Evolutionary conservation across 768 basidiomycete species (phyloP).

Genomic region (Lactarius vividus): DNA sequence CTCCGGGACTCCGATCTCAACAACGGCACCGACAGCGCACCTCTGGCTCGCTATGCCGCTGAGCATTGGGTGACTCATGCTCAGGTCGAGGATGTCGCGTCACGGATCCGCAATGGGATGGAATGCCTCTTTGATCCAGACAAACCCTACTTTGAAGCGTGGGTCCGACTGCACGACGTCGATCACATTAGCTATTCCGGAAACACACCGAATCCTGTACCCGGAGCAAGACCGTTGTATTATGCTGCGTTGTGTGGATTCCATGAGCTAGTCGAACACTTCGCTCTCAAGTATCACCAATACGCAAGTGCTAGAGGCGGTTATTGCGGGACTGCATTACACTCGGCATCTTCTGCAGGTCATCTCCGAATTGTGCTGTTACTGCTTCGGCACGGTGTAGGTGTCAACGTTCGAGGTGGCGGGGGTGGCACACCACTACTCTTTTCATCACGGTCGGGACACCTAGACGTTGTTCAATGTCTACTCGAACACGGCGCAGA

Average conservation of each 20-base stretch:
- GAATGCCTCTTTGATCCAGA: neutral
- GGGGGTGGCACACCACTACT: neutral
- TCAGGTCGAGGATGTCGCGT: neutral
- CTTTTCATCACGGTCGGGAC: neutral
- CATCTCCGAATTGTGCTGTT: neutral
- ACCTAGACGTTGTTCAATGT: neutral
- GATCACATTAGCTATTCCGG: neutral
- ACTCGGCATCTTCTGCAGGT: neutral
- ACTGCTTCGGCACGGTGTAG: neutral
- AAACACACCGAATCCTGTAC: neutral
- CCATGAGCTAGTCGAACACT: no score
- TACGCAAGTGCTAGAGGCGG: no score
- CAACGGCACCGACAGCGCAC: neutral
- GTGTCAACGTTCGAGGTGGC: neutral
- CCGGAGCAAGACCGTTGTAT: no score
- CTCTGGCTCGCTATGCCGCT: neutral
- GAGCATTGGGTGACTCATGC: neutral
- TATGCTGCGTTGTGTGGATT: no score
- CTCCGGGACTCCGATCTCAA: neutral
- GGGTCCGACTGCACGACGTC: neutral
- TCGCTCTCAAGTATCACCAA: no score
- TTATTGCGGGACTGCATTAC: neutral
- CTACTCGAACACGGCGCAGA: neutral
- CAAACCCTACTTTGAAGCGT: neutral
- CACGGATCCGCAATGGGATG: neutral